These are phyloP conservation scores for Camellia sinensis DNA, from an alignment of 148 eudicot genomes.

Conservation along the genomic window DNA sequence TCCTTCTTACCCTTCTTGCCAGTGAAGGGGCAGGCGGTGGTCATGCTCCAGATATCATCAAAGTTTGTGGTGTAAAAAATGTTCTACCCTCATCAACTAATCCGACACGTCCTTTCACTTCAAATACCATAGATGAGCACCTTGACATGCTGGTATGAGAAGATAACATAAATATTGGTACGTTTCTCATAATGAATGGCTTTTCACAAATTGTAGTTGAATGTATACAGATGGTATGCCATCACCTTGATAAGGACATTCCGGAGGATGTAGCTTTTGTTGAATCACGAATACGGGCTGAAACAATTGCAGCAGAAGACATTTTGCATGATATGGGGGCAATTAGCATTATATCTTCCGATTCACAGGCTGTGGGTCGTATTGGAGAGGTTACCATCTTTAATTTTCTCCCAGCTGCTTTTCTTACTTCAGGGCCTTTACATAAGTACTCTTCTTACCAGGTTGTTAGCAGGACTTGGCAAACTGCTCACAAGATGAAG, in stretches of 20 bases:
- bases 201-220: not conserved
- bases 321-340: conserved; percentile 96
- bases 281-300: conserved; percentile 93
- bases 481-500: conserved; percentile 98
- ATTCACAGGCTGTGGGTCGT: conserved; percentile 99
- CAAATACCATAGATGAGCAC: conserved; percentile 93
- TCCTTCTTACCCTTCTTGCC: conserved; percentile 20
- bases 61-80: conserved; percentile 90
- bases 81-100: conserved; percentile 94
- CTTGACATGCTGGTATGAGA: conserved; percentile 91
- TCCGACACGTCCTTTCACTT: conserved; percentile 89
- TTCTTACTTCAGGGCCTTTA: not conserved
- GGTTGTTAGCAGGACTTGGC: conserved; percentile 98
- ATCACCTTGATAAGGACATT: conserved; percentile 94
- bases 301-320: conserved; percentile 96
- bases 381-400: conserved; percentile 78
- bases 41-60: conserved; percentile 98
- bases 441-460: conserved; percentile 25
- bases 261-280: conserved; percentile 91
- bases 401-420: not conserved
- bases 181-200: not conserved
- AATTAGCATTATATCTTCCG: conserved; percentile 93
- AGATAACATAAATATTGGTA: not conserved
- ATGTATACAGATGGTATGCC: conserved; percentile 86
- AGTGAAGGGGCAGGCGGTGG: conserved; percentile 99